Evolutionary conservation across 257 asterid species (phyloP).

Genomic region (Solanum chmielewskii): DNA sequence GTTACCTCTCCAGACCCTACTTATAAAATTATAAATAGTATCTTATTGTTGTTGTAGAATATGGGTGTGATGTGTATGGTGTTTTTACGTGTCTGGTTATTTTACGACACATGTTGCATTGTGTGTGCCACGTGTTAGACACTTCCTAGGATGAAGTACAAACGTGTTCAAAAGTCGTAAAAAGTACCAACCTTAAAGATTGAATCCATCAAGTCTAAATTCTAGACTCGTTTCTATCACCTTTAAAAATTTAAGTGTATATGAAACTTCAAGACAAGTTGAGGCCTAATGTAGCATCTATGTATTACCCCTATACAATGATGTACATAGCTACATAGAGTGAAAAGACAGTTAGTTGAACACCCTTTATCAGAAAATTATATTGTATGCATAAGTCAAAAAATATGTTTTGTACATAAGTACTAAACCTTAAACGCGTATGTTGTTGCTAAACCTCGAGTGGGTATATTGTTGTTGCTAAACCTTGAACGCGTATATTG

Average conservation of each 20-base stretch:
- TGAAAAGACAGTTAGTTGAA: not conserved
- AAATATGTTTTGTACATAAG: not conserved
- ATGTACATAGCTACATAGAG: not conserved
- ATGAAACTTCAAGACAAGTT: not conserved
- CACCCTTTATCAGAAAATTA: not conserved
- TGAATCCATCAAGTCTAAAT: not conserved
- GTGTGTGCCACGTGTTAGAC: not conserved
- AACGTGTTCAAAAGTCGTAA: not conserved
- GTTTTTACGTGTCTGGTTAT: not conserved
- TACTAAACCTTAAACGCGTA: not conserved
- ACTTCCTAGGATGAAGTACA: not conserved
- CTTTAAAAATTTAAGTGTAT: not conserved
- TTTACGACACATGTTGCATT: not conserved
- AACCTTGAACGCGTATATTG: too few relatives aligned
- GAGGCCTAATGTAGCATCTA: not conserved
- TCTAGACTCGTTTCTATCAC: not conserved
- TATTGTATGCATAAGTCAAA: not conserved
- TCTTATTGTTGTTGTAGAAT: not conserved
- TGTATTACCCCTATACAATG: not conserved
- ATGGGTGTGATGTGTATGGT: not conserved
- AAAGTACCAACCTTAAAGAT: not conserved
- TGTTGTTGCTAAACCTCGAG: not conserved
- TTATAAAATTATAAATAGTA: not conserved
- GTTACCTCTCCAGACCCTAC: accelerated
- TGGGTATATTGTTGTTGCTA: not conserved